These are phyloP conservation scores for Boletus sp. DNA, from an alignment of 768 basidiomycete species.

Conservation along the genomic window DNA sequence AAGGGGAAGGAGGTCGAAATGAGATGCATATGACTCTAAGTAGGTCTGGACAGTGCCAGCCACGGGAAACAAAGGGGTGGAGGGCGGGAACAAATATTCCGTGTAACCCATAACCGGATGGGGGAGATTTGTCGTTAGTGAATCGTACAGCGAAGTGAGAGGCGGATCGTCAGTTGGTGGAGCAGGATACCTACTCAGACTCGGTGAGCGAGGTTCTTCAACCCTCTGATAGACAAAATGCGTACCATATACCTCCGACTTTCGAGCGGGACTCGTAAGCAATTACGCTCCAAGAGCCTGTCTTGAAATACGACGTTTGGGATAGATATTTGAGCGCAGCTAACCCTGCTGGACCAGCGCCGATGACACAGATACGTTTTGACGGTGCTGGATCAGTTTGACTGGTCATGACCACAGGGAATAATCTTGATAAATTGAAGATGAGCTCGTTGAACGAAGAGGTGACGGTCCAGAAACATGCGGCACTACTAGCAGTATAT, in stretches of 20 bases:
- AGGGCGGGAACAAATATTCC: conserved; percentile 64
- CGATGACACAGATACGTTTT: conserved; percentile 64
- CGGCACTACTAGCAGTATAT: too few relatives aligned
- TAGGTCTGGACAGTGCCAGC: conserved; percentile 67
- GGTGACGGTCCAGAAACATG: background rate
- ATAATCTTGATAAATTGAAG: background rate
- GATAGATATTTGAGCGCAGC: conserved; percentile 64
- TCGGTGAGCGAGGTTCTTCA: background rate
- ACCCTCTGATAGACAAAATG: background rate
- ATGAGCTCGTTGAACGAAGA: background rate
- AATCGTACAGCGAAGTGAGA: conserved; percentile 72
- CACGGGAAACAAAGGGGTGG: conserved; percentile 66
- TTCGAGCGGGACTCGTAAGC: conserved; percentile 64
- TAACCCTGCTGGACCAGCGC: conserved; percentile 75
- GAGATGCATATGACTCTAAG: conserved; percentile 60
- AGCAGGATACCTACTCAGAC: conserved; percentile 51
- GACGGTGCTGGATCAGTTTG: conserved; percentile 6
- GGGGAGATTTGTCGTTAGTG: conserved; percentile 78
- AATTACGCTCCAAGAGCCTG: conserved; percentile 59
- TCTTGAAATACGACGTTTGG: conserved; percentile 55
- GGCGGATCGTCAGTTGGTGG: conserved; percentile 51
- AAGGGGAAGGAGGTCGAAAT: conserved; percentile 58
- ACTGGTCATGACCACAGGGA: conserved; percentile 1
- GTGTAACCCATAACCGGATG: conserved; percentile 75
- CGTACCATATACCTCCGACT: conserved; percentile 79